These are phyloP conservation scores for Collybia mongolica DNA, from an alignment of 768 basidiomycete genomes.

Conservation along the genomic window DNA sequence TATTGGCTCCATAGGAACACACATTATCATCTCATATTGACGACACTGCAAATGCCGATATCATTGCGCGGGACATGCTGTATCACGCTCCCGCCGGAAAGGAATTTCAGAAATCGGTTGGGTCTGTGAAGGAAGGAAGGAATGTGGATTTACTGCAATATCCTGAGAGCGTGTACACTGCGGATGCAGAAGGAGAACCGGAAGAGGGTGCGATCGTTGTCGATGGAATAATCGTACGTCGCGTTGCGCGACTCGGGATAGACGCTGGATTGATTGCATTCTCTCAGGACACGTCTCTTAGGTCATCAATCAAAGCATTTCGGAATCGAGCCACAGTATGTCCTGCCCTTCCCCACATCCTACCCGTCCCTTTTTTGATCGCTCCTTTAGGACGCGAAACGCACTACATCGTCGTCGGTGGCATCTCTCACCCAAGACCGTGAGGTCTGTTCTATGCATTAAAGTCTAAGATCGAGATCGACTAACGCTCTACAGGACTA, in stretches of 20 bases:
- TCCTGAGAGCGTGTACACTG: constrained; percentile 1
- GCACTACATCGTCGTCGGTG: too few species aligned
- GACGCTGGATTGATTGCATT: too few species aligned
- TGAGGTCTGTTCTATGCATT: too few species aligned
- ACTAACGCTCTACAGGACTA: not conserved
- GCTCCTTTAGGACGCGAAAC: too few species aligned
- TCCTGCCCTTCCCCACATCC: too few species aligned
- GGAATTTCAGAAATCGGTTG: not conserved
- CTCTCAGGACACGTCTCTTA: too few species aligned
- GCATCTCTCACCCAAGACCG: too few species aligned
- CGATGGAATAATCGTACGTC: not conserved
- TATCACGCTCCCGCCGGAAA: not conserved
- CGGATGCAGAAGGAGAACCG: constrained; percentile 20
- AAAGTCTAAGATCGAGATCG: too few species aligned
- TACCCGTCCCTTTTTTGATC: too few species aligned
- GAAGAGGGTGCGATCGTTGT: constrained; percentile 20
- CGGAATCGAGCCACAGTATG: too few species aligned
- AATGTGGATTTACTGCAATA: not conserved
- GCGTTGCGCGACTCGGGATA: too few species aligned
- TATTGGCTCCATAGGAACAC: not conserved
- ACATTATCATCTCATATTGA: not conserved
- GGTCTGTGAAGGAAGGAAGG: constrained; percentile 5
- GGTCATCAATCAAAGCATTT: too few species aligned
- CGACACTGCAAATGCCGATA: not conserved
- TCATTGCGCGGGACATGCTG: not conserved